These are phyloP conservation scores for Cornus kousa DNA, from an alignment of 148 eudicot species.

Conservation along the genomic window DNA sequence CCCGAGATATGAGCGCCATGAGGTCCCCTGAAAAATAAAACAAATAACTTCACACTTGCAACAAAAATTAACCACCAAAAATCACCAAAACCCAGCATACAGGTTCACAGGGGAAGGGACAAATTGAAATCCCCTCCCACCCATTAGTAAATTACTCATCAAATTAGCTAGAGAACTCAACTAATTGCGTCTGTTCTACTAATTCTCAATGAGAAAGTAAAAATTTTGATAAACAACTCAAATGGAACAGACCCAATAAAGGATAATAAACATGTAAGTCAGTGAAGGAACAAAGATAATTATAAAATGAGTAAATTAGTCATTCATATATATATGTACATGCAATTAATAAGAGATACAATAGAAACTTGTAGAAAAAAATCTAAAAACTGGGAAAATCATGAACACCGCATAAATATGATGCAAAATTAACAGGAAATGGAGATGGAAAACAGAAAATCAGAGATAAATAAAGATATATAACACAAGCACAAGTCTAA, in stretches of 20 bases:
- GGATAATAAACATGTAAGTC: not conserved
- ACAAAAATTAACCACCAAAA: not conserved
- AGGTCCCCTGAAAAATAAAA: slow-evolving; percentile 28
- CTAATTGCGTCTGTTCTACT: not conserved
- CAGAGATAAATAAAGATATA: too few relatives aligned
- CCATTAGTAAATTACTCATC: too few relatives aligned
- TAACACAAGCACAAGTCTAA: too few relatives aligned
- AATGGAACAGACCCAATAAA: not conserved
- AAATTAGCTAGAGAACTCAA: not conserved
- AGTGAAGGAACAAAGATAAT: not conserved
- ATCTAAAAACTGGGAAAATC: not conserved
- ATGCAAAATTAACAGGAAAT: not conserved
- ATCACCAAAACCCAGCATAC: not conserved
- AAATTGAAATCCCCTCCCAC: not conserved
- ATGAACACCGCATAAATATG: not conserved
- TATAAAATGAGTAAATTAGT: too few relatives aligned
- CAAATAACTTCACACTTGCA: not conserved
- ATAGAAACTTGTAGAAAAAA: too few relatives aligned
- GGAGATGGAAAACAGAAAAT: not conserved
- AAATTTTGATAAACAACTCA: too few relatives aligned
- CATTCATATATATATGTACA: too few relatives aligned
- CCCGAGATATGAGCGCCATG: slow-evolving; percentile 65
- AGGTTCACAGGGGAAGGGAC: not conserved
- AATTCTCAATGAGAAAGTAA: not conserved
- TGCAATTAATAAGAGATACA: not conserved